Percentiles rank a stretch among this genome's conserved stretches.
phyloP scores from a whole-genome alignment of 805 yeast genomes.

The Helenozyma rhizophorensis region DNA sequence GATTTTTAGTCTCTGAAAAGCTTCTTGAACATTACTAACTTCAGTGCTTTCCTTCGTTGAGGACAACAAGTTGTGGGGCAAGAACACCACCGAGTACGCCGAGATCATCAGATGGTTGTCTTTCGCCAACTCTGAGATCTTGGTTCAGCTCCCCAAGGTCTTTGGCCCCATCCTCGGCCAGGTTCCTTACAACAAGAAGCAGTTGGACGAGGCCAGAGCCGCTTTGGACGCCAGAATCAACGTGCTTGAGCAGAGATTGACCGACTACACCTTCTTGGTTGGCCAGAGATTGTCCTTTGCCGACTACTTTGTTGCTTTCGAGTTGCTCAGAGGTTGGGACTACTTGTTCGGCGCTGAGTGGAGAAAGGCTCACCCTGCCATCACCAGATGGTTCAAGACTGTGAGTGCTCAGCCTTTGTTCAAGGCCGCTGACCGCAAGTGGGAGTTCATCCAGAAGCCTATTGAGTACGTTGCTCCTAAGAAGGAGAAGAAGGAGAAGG shows the following conservation, averaged over 20 bases:
- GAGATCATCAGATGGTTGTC: constrained; percentile 74
- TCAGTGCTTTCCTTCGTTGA: constrained; percentile 47
- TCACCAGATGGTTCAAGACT: constrained; percentile 70
- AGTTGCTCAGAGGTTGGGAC: constrained; percentile 52
- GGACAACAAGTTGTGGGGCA: constrained; percentile 54
- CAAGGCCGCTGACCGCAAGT: constrained; percentile 44
- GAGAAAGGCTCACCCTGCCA: constrained; percentile 58
- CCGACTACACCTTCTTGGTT: constrained; percentile 61
- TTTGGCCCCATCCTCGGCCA: constrained; percentile 62
- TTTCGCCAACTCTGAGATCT: constrained; percentile 63
- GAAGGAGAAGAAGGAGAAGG: constrained; percentile 60
- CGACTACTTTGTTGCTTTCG: constrained; percentile 54
- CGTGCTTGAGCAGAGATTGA: constrained; percentile 53
- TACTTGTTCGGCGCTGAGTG: constrained; percentile 59
- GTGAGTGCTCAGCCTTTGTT: constrained; percentile 43
- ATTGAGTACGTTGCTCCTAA: constrained; percentile 58
- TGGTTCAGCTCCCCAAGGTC: constrained; percentile 41
- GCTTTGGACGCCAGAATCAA: constrained; percentile 32
- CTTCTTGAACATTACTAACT: constrained; percentile 20
- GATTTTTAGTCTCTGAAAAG: constrained; percentile 46
- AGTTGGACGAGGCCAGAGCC: constrained; percentile 44
- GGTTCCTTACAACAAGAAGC: constrained; percentile 74
- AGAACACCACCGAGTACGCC: constrained; percentile 59
- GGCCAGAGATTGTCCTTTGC: constrained; percentile 63
- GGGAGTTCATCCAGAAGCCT: constrained; percentile 62